A percentile compares a stretch with the other conserved stretches of the same genome.
These are phyloP conservation scores for Apiotrichum laibachii DNA, from an alignment of 1,284 basidiomycete species.

Conservation along the genomic window DNA sequence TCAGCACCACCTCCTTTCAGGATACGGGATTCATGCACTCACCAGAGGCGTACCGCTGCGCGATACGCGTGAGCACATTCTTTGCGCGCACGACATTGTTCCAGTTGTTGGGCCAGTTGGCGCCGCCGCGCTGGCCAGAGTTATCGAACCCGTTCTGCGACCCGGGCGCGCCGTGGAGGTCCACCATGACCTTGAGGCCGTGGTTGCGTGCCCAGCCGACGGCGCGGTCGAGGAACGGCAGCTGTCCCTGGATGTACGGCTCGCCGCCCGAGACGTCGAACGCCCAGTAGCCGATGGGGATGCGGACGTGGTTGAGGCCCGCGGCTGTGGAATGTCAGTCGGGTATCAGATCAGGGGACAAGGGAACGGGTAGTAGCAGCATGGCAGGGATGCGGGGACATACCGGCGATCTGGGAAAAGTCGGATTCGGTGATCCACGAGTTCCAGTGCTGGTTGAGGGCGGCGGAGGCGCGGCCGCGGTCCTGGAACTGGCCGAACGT, in stretches of 20 bases:
- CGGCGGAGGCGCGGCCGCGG: constrained; percentile 31
- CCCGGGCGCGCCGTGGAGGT: constrained; percentile 72
- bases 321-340: constrained; percentile 47
- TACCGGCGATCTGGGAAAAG: constrained; percentile 73
- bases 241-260: constrained; percentile 59
- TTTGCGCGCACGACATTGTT: constrained; percentile 63
- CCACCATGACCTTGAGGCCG: constrained; percentile 69
- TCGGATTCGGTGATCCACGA: constrained; percentile 72
- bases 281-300: constrained; percentile 83
- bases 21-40: too few relatives aligned
- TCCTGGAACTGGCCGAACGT: constrained; percentile 59
- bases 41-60: constrained; percentile 13
- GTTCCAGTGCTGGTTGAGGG: constrained; percentile 46
- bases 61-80: constrained; percentile 50
- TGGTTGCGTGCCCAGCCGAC: constrained; percentile 73
- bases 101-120: constrained; percentile 67
- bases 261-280: constrained; percentile 73
- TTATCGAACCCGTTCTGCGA: constrained; percentile 79
- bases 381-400: too few relatives aligned
- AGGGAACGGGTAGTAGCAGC: too few relatives aligned
- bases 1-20: too few relatives aligned
- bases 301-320: constrained; percentile 73
- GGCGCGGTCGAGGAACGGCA: constrained; percentile 57
- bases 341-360: too few relatives aligned
- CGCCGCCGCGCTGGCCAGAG: constrained; percentile 67